Base-by-base conservation (phyloP, 495 filamentous ascomycete species). In the Penicillium samsonianum region DNA sequence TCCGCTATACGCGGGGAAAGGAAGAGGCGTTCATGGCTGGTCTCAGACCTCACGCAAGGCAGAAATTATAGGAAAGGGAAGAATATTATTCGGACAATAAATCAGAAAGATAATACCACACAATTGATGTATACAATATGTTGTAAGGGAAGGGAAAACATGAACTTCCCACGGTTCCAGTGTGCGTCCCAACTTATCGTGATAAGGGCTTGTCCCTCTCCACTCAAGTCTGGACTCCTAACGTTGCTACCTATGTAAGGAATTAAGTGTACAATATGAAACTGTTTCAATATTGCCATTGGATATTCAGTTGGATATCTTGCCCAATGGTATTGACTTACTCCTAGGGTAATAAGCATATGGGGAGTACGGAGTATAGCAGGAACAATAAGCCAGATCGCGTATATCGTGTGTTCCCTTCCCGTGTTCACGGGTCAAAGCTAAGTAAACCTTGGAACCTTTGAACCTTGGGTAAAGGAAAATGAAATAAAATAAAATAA, bases 11-110 rank as follows among this genome's bases (percentile, higher is more conserved):
- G 41, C 30, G 42, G 44, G 33, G 53, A 44, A 42, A 31, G 52
- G 22, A 45, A 55, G 28, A 55, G 53, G 53, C 53, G 50, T 53
- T 42, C 16, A 16, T 55, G 42, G 19, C 41, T 46, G 52, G 49
- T 55, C 43, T 55, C 53, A 46, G 31, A 17, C 20, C 14, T 47
- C 31, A 55, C 31, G 53, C 43, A 55, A 47, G 53, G 53, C 20
- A 50, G 8, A 48, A 12, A 25, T 28, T 37, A 8, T 10, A 19
- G 41, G 11, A 26, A 37, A 12, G 17, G 33, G 16, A 31, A 22
- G 17, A 33, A 35, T 44, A 26, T 30, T 5, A 11, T 11, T 30
- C 28, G 28, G 28, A 10, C 44, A 44, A 44, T 22, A 25, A 23
- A 26, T 20, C 17, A 41, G 38, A 41, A n/a, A n/a, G n/a, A n/a